Evolutionary conservation across 169 alveolate species (phyloP), one percentile per base, ranked within the genome.

Genomic region (Amoebophrya sp.): DNA sequence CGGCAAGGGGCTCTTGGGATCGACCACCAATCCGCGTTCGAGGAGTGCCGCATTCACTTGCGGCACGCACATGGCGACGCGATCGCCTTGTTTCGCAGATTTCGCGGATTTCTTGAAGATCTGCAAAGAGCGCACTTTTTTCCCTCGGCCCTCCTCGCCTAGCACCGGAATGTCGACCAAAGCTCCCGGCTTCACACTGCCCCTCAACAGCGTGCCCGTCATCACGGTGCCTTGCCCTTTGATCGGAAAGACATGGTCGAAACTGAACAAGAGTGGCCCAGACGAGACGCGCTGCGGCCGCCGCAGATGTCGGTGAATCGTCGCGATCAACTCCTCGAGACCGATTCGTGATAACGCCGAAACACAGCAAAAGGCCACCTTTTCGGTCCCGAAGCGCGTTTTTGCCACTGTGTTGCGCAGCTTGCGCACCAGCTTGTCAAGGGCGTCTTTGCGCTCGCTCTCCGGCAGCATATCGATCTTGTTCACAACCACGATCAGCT

Each of bases 401-500:
- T 47, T 47, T 6, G 65, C 65, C 65, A 47, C 29, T 18, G 65
- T 47, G 65, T 6, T 47, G 6, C 18, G 6, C 29, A 47, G 65
- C 65, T 47, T 47, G 65, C 29, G 29, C 29, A 47, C 18, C 65
- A 47, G 65, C 65, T 47, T 47, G 29, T 47, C 29, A 6, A 47
- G 65, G 29, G 18, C 6, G 65, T 6, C 65, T 18, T 6, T 18
- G 18, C 65, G 65, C 18, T 47, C 65, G 6, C 29, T 47, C 65
- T 47, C 65, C 65, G 65, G 65, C 65, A 47, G 65, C 65, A 47
- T 6, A 47, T 47, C 65, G 18, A 96, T 94, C 95, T 97, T 97
- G 92, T 97, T 97, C 40, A 97, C 53, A 38, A 96, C 97, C 3
- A 97, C 96, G 33, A 96, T 95, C 89, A 98, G 92, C 93, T 95